phyloP scores from a whole-genome alignment of 108 stramenopile genomes.

The Skeletonema menzelii region DNA sequence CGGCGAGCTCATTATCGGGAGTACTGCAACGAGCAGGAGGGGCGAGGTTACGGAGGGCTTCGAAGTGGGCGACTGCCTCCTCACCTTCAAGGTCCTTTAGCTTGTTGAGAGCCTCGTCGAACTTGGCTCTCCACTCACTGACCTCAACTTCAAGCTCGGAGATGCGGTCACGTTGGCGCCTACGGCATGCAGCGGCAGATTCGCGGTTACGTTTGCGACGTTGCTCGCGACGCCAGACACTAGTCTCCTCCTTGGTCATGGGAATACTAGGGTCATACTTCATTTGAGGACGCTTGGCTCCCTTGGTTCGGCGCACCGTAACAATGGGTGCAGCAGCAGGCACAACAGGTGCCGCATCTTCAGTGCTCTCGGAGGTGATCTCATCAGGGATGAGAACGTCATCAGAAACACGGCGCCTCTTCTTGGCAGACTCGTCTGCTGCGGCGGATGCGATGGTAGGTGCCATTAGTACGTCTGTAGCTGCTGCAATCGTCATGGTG shows the following conservation, averaged over 20 bases:
- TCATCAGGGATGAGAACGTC: not conserved
- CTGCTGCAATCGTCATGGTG: constrained; percentile 1
- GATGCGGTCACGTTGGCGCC: constrained; percentile 77
- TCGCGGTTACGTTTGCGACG: constrained; percentile 85
- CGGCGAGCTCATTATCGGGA: not conserved
- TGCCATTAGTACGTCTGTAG: constrained; percentile 1
- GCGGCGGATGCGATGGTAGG: not conserved
- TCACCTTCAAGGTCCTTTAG: constrained; percentile 54
- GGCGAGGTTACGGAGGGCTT: constrained; percentile 13
- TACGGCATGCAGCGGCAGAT: constrained; percentile 79
- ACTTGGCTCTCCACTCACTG: constrained; percentile 75
- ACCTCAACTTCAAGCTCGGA: constrained; percentile 78
- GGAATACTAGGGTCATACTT: constrained; percentile 87
- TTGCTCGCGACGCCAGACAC: constrained; percentile 82
- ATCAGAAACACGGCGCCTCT: not conserved
- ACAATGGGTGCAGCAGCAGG: constrained; percentile 18
- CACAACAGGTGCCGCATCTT: constrained; percentile 3
- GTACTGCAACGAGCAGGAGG: constrained; percentile 5
- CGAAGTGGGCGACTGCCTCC: constrained; percentile 12
- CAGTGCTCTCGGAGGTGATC: not conserved
- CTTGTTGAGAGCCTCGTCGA: constrained; percentile 63
- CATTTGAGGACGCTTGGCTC: constrained; percentile 58
- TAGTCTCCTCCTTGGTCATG: constrained; percentile 80
- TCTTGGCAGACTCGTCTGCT: not conserved
- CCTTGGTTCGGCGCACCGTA: constrained; percentile 17